Percentiles rank a stretch among this genome's conserved stretches.
Evolutionary conservation across 352 stramenopile genomes (phyloP).

Genomic region (Phytopythium delawarense): DNA sequence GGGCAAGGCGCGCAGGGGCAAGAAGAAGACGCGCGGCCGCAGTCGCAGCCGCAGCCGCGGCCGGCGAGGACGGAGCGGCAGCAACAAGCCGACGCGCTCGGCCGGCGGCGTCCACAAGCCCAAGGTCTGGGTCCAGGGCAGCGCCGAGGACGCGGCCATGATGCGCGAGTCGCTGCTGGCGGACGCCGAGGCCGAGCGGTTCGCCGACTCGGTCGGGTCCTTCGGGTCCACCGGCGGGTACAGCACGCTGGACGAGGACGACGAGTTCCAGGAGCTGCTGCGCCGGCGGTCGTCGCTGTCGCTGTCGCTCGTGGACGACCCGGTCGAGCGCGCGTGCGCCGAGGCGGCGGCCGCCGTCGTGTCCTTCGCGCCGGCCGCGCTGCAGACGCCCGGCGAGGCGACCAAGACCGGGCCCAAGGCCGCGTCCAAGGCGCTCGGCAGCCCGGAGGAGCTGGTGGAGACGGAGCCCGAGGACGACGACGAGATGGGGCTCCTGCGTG

Average conservation of each 20-base stretch:
- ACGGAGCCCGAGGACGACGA: slow-evolving; percentile 41
- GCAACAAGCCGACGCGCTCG: background rate
- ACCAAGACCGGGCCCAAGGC: slow-evolving; percentile 3
- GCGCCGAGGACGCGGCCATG: slow-evolving; percentile 5
- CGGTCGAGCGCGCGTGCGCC: slow-evolving; percentile 12
- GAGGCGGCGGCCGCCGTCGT: background rate
- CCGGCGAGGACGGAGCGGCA: slow-evolving; percentile 4
- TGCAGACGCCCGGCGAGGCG: background rate
- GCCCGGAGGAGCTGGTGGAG: slow-evolving; percentile 33
- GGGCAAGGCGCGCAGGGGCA: slow-evolving; percentile 25
- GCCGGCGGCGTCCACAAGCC: background rate
- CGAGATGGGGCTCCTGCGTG: slow-evolving; percentile 17
- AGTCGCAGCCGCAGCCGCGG: slow-evolving; percentile 14
- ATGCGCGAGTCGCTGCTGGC: slow-evolving; percentile 6
- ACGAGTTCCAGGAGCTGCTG: slow-evolving; percentile 27
- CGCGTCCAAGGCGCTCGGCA: slow-evolving; percentile 15
- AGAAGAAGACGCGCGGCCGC: slow-evolving; percentile 18
- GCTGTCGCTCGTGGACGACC: slow-evolving; percentile 14
- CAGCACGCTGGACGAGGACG: slow-evolving; percentile 40
- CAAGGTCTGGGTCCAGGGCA: background rate
- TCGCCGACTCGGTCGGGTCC: slow-evolving; percentile 13
- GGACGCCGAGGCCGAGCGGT: no score
- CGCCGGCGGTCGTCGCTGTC: slow-evolving; percentile 6
- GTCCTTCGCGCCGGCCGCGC: background rate
- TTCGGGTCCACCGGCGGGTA: slow-evolving; percentile 21